Conservation (phyloP, 208 protist species). For the Leishmania lainsoni region DNA sequence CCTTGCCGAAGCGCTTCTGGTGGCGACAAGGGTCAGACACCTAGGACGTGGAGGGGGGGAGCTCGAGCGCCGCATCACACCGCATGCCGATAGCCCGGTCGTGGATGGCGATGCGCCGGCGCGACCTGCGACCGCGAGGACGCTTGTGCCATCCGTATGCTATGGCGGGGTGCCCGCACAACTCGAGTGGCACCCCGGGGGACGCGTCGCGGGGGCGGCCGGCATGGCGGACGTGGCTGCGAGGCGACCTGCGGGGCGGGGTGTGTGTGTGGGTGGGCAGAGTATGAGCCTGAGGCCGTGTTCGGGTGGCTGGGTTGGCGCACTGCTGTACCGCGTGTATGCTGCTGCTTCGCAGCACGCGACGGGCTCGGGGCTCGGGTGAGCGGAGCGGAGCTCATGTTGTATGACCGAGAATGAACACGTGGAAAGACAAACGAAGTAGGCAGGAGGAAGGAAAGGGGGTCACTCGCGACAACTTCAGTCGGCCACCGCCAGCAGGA, state of each 20-base stretch:
- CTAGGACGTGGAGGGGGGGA: background rate
- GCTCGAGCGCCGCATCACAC: background rate
- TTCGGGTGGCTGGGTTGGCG: background rate
- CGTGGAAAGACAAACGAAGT: background rate
- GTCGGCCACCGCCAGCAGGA: background rate
- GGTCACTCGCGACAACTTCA: background rate
- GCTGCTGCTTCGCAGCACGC: background rate
- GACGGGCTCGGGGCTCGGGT: too few species aligned
- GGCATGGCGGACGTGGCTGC: background rate
- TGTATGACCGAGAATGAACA: background rate
- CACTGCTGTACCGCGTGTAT: background rate
- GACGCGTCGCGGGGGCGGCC: background rate
- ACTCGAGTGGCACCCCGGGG: background rate
- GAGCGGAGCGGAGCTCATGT: background rate
- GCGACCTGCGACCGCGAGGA: background rate
- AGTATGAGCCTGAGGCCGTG: background rate
- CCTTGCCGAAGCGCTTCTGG: background rate
- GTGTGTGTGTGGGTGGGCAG: background rate
- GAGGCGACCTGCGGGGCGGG: background rate
- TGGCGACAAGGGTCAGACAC: background rate
- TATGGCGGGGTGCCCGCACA: background rate
- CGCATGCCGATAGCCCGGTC: background rate
- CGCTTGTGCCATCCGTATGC: background rate
- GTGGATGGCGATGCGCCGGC: background rate
- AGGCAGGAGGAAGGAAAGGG: background rate